Evolutionary conservation across 129 eudicot genomes (phyloP), one percentile per base, ranked within the genome.

Genomic region (Centella asiatica): DNA sequence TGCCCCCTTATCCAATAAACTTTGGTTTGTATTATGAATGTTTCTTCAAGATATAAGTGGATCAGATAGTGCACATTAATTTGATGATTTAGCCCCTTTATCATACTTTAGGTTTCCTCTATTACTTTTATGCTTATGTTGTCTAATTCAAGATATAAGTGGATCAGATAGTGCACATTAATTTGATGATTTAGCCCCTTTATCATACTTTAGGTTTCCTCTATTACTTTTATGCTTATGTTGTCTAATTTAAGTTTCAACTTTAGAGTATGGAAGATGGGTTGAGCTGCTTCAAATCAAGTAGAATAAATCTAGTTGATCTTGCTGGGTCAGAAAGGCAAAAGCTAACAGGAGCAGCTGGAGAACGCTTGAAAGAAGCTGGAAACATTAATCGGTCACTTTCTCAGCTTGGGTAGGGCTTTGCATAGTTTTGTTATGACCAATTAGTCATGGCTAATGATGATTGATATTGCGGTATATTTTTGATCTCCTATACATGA

Each of bases 281-380:
- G 37, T 60, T 92, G 54, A 87, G 89, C 81, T 73, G 85, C 71
- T 74, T 87, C 42, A 92, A 87, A 74, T 82, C 83, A 23, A 92
- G 98, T 67, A 81, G 86, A 78, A 92, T 92, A 61, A 92, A 92
- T 65, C 85, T 92, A 64, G 98, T 92, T 74, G 98, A 92, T 70
- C 95, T 92, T 78, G 98, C 98, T 33, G 98, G 98, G 50, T 92
- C 96, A 27, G 98, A 92, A 77, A 92, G 98, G 51, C 98, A 92
- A 68, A 92, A 92, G 69, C 72, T 84, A 67, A 92, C 98, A 7
- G 94, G 98, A 61, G 98, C 98, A 66, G 98, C 95, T 36, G 98
- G 98, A 71, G 95, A 84, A 34, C 94, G 98, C 40, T 75, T 92
- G 73, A 92, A 92, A 75, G 98, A 92, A 80, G 98, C 98, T 25